phyloP scores from a whole-genome alignment of 2,329 filamentous ascomycete species.

The Xylariaceae sp. region DNA sequence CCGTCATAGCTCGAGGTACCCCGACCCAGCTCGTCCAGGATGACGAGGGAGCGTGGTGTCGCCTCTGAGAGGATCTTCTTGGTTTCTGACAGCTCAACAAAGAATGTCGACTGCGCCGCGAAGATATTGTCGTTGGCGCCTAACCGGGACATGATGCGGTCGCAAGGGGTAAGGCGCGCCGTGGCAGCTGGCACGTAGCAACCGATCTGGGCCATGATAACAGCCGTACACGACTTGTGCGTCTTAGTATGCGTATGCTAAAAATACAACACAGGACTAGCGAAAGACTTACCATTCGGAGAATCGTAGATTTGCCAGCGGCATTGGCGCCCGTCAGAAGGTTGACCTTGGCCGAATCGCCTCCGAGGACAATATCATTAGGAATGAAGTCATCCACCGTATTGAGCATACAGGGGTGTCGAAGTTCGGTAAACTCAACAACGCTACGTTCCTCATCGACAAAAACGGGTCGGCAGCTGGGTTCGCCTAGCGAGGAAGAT shows the following conservation, averaged over 20 bases:
- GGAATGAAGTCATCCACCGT: constrained; percentile 93
- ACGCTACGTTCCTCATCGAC: constrained; percentile 79
- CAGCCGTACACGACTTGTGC: constrained; percentile 77
- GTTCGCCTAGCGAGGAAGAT: constrained; percentile 76
- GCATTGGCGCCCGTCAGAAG: constrained; percentile 94
- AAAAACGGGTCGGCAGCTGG: constrained; percentile 85
- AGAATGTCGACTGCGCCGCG: constrained; percentile 95
- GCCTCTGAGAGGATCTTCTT: constrained; percentile 97
- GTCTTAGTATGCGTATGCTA: constrained; percentile 9
- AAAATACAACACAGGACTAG: not conserved
- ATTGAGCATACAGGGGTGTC: constrained; percentile 90
- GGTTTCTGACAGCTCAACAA: constrained; percentile 93
- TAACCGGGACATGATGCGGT: constrained; percentile 97
- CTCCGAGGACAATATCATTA: constrained; percentile 86
- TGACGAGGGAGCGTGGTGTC: constrained; percentile 88
- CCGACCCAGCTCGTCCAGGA: constrained; percentile 91
- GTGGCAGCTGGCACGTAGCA: constrained; percentile 83
- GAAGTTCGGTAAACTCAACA: constrained; percentile 86
- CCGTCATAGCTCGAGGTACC: constrained; percentile 95
- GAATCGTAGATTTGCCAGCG: constrained; percentile 91
- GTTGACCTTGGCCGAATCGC: constrained; percentile 75
- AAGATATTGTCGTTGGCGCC: constrained; percentile 99
- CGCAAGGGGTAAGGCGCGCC: constrained; percentile 81
- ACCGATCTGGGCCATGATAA: constrained; percentile 96
- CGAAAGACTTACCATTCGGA: constrained; percentile 71